Percentiles rank a stretch among this genome's conserved stretches.
phyloP scores from a whole-genome alignment of 225 moss, liverwort and hornwort species.

The Physcomitrellopsis africana region DNA sequence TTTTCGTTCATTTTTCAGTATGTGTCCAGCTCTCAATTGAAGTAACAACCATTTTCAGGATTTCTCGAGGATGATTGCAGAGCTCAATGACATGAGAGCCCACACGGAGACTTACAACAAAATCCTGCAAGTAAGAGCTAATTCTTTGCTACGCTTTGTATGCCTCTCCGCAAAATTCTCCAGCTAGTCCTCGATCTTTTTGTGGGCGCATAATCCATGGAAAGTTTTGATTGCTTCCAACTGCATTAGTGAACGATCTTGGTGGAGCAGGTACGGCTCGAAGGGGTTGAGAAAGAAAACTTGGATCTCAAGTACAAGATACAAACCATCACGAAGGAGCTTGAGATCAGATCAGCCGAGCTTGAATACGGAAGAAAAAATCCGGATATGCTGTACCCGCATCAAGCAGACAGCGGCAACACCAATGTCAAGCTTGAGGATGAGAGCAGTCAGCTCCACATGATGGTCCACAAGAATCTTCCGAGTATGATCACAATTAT shows the following conservation, averaged over 20 bases:
- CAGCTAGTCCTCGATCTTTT: too few species aligned
- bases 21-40: slow-evolving; percentile 9
- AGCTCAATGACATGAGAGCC: slow-evolving; percentile 54
- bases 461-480: slow-evolving; percentile 85
- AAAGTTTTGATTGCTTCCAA: too few species aligned
- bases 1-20: neutral
- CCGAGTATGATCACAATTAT: slow-evolving; percentile 53
- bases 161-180: neutral
- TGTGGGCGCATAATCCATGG: too few species aligned
- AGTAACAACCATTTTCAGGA: slow-evolving; percentile 38
- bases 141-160: neutral
- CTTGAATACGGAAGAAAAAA: slow-evolving; percentile 72
- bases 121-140: slow-evolving; percentile 56
- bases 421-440: slow-evolving; percentile 83
- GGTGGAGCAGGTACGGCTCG: slow-evolving; percentile 54
- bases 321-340: slow-evolving; percentile 70
- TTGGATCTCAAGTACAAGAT: slow-evolving; percentile 63
- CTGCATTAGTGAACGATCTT: neutral
- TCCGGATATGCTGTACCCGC: slow-evolving; percentile 62
- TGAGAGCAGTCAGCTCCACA: slow-evolving; percentile 79
- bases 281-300: slow-evolving; percentile 74
- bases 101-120: slow-evolving; percentile 62
- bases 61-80: slow-evolving; percentile 55
- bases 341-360: slow-evolving; percentile 71
- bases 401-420: slow-evolving; percentile 68